Percentiles rank a stretch among this genome's conserved stretches.
These are phyloP conservation scores for Fusarium stilboides DNA, from an alignment of 2,329 filamentous ascomycete species.

Conservation along the genomic window DNA sequence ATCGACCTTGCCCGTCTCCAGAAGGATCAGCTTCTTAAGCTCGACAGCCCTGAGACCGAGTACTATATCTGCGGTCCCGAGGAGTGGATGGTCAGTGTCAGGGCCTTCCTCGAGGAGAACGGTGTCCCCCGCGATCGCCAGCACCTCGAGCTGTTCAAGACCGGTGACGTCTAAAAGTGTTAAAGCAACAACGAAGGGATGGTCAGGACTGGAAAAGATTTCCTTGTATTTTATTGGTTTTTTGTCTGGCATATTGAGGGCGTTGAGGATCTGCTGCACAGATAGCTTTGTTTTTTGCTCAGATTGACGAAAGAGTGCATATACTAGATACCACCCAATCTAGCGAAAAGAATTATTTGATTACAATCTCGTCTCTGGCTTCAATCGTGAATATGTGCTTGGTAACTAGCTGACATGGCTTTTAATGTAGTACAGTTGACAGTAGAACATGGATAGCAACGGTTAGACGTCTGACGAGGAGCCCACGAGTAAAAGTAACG, in stretches of 20 bases:
- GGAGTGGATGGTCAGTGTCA: constrained; percentile 76
- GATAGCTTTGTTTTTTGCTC: constrained; percentile 32
- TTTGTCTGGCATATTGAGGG: constrained; percentile 37
- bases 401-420: constrained; percentile 23
- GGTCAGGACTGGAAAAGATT: neutral
- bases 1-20: constrained; percentile 72
- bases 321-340: constrained; percentile 37
- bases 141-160: constrained; percentile 78
- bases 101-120: constrained; percentile 65
- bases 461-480: constrained; percentile 29
- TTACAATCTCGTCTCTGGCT: neutral
- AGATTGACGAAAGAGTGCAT: constrained; percentile 23
- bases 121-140: constrained; percentile 73
- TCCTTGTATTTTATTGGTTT: constrained; percentile 6
- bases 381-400: neutral
- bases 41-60: constrained; percentile 67
- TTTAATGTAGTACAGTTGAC: constrained; percentile 15
- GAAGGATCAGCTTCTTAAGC: constrained; percentile 66
- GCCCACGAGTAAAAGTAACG: constrained; percentile 38
- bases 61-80: constrained; percentile 83
- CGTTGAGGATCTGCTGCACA: constrained; percentile 34
- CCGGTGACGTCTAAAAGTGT: constrained; percentile 57
- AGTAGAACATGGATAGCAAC: constrained; percentile 9
- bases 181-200: neutral
- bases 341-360: constrained; percentile 8